phyloP scores from a whole-genome alignment of 31 red algal species.

The Endocladia muricata region DNA sequence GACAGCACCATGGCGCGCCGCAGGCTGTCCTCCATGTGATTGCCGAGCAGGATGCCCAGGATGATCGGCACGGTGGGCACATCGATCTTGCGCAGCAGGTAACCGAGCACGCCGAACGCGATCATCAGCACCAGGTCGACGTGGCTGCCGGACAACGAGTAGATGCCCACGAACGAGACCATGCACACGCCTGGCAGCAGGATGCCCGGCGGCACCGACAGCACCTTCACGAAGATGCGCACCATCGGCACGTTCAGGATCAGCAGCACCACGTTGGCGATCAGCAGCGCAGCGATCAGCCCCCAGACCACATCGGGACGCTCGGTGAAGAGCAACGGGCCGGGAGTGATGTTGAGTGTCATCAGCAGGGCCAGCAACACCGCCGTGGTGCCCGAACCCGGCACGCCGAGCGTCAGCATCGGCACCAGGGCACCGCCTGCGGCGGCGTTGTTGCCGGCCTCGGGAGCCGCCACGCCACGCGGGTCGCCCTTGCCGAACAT shows the following conservation, averaged over 20 bases:
- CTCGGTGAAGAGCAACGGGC: not conserved
- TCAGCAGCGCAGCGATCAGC: no score
- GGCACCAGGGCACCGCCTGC: not conserved
- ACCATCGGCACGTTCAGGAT: no score
- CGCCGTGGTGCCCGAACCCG: slow-evolving; percentile 8
- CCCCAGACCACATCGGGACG: not conserved
- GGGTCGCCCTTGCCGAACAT: not conserved
- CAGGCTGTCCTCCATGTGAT: not conserved
- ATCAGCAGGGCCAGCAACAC: not conserved
- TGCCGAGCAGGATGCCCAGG: not conserved
- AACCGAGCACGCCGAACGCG: not conserved
- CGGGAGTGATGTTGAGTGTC: not conserved
- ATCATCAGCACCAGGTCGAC: not conserved
- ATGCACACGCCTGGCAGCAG: no score
- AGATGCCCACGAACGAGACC: not conserved
- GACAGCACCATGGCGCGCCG: not conserved
- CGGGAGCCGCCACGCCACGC: not conserved
- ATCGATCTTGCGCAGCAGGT: not conserved
- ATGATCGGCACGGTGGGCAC: not conserved
- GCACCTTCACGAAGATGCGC: no score
- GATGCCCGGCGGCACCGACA: no score
- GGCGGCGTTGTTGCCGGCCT: not conserved
- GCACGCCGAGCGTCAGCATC: slow-evolving; percentile 2
- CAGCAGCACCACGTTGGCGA: no score
- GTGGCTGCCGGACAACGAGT: not conserved